Percentiles rank a stretch among this genome's conserved stretches.
Conservation (phyloP, 2,329 filamentous ascomycete species). For the Botrytis sinoallii region DNA sequence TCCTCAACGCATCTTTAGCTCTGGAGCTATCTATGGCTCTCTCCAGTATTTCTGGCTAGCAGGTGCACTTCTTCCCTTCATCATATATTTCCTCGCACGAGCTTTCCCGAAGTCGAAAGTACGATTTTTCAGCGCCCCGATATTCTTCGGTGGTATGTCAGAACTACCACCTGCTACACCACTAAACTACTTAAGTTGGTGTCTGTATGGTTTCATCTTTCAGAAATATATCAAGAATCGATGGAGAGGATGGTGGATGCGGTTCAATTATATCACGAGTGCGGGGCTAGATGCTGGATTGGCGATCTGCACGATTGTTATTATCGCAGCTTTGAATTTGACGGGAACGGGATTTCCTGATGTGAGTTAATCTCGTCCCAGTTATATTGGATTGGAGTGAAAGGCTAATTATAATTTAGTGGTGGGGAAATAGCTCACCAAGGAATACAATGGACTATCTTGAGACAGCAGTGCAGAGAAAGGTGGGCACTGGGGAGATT, state of each 20-base stretch:
- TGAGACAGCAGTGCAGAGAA: constrained; percentile 25
- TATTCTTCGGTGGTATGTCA: constrained; percentile 20
- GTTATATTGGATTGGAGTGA: too few relatives aligned
- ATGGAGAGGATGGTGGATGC: constrained; percentile 71
- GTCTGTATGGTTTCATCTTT: constrained; percentile 61
- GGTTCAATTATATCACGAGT: constrained; percentile 74
- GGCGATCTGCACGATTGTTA: constrained; percentile 63
- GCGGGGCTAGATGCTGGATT: constrained; percentile 69
- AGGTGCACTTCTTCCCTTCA: constrained; percentile 58
- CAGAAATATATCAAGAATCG: constrained; percentile 64
- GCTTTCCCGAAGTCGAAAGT: constrained; percentile 59
- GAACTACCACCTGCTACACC: constrained; percentile 62
- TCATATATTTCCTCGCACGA: constrained; percentile 54
- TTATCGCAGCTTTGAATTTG: constrained; percentile 66
- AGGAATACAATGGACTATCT: constrained; percentile 25
- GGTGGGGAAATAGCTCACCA: constrained; percentile 61
- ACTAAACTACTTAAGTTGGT: constrained; percentile 70
- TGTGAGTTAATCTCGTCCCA: background rate
- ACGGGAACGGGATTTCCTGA: constrained; percentile 56
- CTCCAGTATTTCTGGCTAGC: constrained; percentile 72
- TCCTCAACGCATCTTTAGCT: constrained; percentile 47
- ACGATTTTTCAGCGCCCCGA: constrained; percentile 38
- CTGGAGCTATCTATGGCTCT: constrained; percentile 55
- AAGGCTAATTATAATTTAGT: constrained; percentile 37
- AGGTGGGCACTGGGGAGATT: constrained; percentile 22